Evolutionary conservation across 805 yeast species (phyloP), one percentile per base, ranked within the genome.

Genomic region (Saccharomyces eubayanus): DNA sequence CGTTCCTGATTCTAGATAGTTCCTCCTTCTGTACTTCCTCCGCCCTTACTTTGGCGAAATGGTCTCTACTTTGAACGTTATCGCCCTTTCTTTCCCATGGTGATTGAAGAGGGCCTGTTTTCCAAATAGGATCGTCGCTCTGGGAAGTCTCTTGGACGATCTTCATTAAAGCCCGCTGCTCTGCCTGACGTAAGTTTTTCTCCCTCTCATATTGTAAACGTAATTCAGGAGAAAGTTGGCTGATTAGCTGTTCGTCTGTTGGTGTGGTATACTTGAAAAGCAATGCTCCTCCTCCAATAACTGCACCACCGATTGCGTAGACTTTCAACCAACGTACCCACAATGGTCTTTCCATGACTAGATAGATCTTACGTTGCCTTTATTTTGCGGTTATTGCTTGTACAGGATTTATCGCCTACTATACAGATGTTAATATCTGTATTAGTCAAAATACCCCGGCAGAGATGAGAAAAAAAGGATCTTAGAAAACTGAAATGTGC

Each of bases 61-160:
- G 58, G 67, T 67, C 56, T 74, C 76, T 63, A 48, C 79, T 77
- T 54, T 77, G 64, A 31, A 61, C 59, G 50, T 65, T 64, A n/a
- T 59, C 58, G 16, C 65, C 64, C 21, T 57, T 54, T 43, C 59
- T 62, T 52, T 79, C 92, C 79, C 87, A 85, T 0, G 95, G 94
- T 1, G 85, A 78, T 47, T 74, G 72, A 41, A 87, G 77, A 1
- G 82, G 74, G 0, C 91, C 95, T 0, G 95, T 82, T 65, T 79
- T 84, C 96, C 96, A 87, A 49, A 87, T 81, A 0, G 96, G 96
- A 53, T 86, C 89, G 59, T 83, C 76, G 14, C 89, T 83, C 1
- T 78, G 75, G 2, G 89, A 70, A 0, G 94, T 86, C 57, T 77
- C 64, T 54, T 78, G 73, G 0, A 81, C 91, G 28, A 85, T 81